Evolutionary conservation across 352 stramenopile species (phyloP), one percentile per base, ranked within the genome.

Genomic region (Discostella stelligera): DNA sequence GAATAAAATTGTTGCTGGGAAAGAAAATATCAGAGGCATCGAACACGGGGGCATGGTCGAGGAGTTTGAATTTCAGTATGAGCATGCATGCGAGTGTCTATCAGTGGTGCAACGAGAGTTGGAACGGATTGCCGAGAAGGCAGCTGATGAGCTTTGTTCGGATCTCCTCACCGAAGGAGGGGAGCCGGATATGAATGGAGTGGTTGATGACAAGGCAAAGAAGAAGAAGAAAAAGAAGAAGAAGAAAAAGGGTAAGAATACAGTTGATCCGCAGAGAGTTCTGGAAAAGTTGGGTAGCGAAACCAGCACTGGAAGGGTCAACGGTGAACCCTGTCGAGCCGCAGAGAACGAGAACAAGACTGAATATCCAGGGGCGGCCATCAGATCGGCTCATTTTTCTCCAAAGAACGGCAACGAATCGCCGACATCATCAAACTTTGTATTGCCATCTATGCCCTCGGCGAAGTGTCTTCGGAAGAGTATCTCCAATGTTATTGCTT

Each of bases 31-130:
- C 5, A 69, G 67, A 30, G 27, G 30, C 11, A 37, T 68, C 13
- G 5, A 32, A 32, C 27, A 32, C 27, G 27, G 27, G 27, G 27
- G 27, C 27, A 63, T 58, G 16, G 60, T 62, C 39, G 32, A 77
- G 21, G 49, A 79, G 49, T 74, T 75, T 55, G 21, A 53, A 16
- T 5, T 55, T 25, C 64, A 74, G 44, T 49, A 62, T 6, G 71
- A 70, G 55, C 61, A 78, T 41, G 44, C 73, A 21, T 41, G 25
- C 21, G 39, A 80, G 14, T 88, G 81, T 49, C 37, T 75, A 63
- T 55, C 49, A 46, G 41, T 88, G 11, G 39, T 88, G 37, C 64
- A 81, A 37, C 14, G 3, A n/a, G 68, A 75, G 59, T 44, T 85
- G 11, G 61, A 72, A 48, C 64, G 55, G 60, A 64, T 76, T 65